Evolutionary conservation across 163 green algal species (phyloP).

Genomic region (Coccomyxa subellipsoidea): DNA sequence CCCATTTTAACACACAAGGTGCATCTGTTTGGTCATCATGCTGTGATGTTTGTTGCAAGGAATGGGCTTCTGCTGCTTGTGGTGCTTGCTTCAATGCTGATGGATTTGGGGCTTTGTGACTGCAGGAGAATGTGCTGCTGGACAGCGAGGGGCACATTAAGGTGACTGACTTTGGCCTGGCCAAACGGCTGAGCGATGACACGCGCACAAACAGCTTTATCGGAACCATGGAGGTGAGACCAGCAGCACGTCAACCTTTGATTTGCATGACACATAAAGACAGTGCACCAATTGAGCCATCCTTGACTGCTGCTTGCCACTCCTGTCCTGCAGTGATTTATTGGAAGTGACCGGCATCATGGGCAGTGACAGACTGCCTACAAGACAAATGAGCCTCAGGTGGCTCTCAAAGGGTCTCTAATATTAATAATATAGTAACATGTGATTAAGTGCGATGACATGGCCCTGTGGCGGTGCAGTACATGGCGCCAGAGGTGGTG

Average conservation of each 20-base stretch:
- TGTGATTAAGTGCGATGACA: constrained; percentile 14
- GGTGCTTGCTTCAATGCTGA: no score
- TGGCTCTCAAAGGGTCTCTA: background rate
- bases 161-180: constrained; percentile 97
- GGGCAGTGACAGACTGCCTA: no score
- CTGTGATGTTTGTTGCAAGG: background rate
- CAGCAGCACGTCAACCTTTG: constrained; percentile 44
- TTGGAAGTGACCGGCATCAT: no score
- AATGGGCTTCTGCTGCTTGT: background rate
- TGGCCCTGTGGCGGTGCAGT: background rate
- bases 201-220: constrained; percentile 89
- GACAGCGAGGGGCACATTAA: constrained; percentile 78
- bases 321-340: no score
- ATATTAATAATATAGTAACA: background rate
- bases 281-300: no score
- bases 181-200: constrained; percentile 76
- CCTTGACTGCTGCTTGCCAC: no score
- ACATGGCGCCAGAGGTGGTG: constrained; percentile 58
- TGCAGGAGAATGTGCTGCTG: constrained; percentile 91
- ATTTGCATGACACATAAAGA: background rate
- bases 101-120: background rate
- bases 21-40: background rate
- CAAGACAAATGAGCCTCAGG: no score
- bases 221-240: constrained; percentile 98
- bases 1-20: background rate